Percentiles rank a stretch among this genome's conserved stretches.
phyloP scores from a whole-genome alignment of 805 yeast species.

The Metschnikowia sp. region DNA sequence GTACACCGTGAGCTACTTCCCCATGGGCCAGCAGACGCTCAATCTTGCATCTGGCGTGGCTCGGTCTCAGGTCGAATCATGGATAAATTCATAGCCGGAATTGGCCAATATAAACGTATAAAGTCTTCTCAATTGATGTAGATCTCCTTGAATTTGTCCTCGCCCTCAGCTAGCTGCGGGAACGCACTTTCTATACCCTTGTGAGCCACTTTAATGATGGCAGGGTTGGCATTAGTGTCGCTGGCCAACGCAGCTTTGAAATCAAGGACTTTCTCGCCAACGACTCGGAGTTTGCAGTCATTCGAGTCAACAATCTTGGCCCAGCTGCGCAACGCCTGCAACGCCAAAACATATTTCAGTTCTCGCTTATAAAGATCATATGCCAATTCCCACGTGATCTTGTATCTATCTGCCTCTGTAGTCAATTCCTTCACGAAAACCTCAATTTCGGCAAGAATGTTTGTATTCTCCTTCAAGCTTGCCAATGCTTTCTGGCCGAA shows the following conservation, averaged over 20 bases:
- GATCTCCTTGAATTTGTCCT: slow-evolving; percentile 15
- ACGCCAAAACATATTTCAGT: slow-evolving; percentile 44
- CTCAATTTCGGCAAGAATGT: slow-evolving; percentile 45
- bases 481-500: slow-evolving; percentile 48
- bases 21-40: slow-evolving; percentile 44
- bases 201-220: slow-evolving; percentile 41
- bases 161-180: slow-evolving; percentile 27
- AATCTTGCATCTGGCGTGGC: slow-evolving; percentile 43
- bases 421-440: slow-evolving; percentile 39
- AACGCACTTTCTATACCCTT: slow-evolving; percentile 35
- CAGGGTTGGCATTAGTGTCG: slow-evolving; percentile 42
- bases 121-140: slow-evolving; percentile 9
- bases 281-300: slow-evolving; percentile 16
- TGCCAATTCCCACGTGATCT: slow-evolving; percentile 43
- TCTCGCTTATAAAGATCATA: slow-evolving; percentile 37
- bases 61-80: slow-evolving; percentile 41
- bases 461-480: slow-evolving; percentile 22
- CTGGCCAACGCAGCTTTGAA: slow-evolving; percentile 28
- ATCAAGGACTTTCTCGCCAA: slow-evolving; percentile 30
- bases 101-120: neutral
- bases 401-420: slow-evolving; percentile 38
- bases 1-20: slow-evolving; percentile 47
- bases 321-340: slow-evolving; percentile 45
- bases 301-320: slow-evolving; percentile 31
- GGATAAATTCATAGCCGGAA: slow-evolving; percentile 31